Percentiles rank a stretch among this genome's conserved stretches.
phyloP scores from a whole-genome alignment of 2,329 filamentous ascomycete species.

The Pseudohalonectria lignicola region DNA sequence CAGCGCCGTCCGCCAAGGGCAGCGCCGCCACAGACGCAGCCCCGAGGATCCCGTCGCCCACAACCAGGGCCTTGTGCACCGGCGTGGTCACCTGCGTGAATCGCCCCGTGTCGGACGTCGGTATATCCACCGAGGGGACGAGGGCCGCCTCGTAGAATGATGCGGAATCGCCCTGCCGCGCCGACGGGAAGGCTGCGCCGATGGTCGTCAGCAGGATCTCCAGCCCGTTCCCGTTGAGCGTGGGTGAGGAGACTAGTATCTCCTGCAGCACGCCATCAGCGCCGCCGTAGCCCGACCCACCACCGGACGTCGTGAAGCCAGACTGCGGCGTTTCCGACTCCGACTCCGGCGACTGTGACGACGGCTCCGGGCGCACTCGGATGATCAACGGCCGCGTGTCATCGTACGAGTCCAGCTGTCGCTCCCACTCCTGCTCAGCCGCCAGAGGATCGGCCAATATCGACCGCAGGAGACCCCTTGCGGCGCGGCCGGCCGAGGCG shows the following conservation, averaged over 20 bases:
- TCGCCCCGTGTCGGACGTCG: constrained; percentile 50
- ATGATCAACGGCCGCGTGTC: constrained; percentile 50
- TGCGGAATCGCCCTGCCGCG: too few relatives aligned
- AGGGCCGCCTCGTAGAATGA: constrained; percentile 65
- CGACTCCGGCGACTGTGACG: too few relatives aligned
- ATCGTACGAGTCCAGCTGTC: constrained; percentile 41
- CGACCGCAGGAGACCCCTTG: constrained; percentile 56
- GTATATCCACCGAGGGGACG: constrained; percentile 65
- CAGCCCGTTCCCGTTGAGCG: constrained; percentile 48
- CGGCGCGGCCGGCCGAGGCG: constrained; percentile 30
- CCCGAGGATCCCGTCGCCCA: constrained; percentile 62
- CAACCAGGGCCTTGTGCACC: constrained; percentile 70
- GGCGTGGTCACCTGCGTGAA: constrained; percentile 64
- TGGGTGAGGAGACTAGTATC: constrained; percentile 51
- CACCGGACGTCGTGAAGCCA: constrained; percentile 18
- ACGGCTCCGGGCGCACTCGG: constrained; percentile 29
- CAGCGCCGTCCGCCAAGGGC: constrained; percentile 19
- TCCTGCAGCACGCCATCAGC: constrained; percentile 39
- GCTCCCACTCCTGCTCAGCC: constrained; percentile 55
- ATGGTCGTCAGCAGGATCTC: constrained; percentile 51
- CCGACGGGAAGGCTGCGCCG: constrained; percentile 35
- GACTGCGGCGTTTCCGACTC: constrained; percentile 17
- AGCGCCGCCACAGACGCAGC: constrained; percentile 41
- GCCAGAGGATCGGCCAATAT: constrained; percentile 61
- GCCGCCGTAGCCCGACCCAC: constrained; percentile 16